Base-by-base conservation (phyloP, 2,329 filamentous ascomycete genomes). In the Nigrograna mackinnonii region DNA sequence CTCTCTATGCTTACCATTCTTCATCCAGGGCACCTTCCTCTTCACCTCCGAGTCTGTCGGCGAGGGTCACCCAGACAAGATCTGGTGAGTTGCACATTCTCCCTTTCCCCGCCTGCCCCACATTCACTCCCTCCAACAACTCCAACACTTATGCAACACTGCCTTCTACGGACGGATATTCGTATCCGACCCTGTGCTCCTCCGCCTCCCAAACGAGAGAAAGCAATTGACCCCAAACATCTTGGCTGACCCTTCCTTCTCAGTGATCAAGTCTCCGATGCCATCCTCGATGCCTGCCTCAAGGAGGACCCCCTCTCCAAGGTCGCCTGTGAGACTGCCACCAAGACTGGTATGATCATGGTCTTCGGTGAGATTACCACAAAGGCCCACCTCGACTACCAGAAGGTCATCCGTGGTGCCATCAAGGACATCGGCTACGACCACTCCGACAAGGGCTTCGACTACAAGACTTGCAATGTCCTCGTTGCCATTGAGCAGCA, bases 331-430 rank as follows among this genome's bases (percentile, higher is more conserved):
- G 94, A 99, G 83, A 96, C 92, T 59, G 94, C 94, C 67, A 96
- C 94, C 79, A 99, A 99, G 89, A 99, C 94, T 61, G 94, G 94
- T 68, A 86, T 99, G 94, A 82, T 99, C 75, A 97, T 99, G 94
- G 86, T 71, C 54, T 71, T 71, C 36, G 69, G 69, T 49, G 94
- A 99, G 75, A 99, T 99, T 75, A 95, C 91, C 75, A 97, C 94
- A 79, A 94, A 95, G 80, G 86, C 92, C 75, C 82, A 79, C 60
- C 79, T 97, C 63, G 94, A 99, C 82, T 99, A 96, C 87, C 94
- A 99, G 77, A 95, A 91, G 81, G 82, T 96, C 66, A 90, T 99
- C 74, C 92, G 94, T 74, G 76, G 85, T 55, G 84, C 91, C 71
- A 91, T 99, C 84, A 92, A 96, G 84, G 92, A 95, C 71, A 99